Conservation (phyloP, 225 moss, liverwort and hornwort genomes). For the Sphagnum tenellum region DNA sequence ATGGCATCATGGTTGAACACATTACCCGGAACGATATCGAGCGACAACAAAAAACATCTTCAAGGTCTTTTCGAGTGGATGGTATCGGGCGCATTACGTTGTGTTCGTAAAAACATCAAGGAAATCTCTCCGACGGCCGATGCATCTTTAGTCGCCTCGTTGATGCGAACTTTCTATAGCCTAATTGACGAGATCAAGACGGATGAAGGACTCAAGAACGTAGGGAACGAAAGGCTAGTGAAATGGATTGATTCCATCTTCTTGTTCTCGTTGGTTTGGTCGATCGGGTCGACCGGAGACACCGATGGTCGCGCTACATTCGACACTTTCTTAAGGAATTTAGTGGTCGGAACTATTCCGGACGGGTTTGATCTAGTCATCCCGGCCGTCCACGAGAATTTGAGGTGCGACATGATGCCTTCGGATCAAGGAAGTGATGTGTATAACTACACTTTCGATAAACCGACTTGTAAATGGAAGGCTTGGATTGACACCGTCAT, state of each 20-base stretch:
- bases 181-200: conserved; percentile 64
- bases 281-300: conserved; percentile 71
- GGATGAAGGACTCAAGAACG: conserved; percentile 48
- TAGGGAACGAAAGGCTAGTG: conserved; percentile 48
- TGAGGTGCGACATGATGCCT: conserved; percentile 69
- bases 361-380: conserved; percentile 52
- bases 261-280: conserved; percentile 71
- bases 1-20: conserved; percentile 73
- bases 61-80: conserved; percentile 82
- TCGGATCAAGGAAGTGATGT: conserved; percentile 25
- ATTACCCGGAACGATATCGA: conserved; percentile 48
- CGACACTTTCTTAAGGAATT: conserved; percentile 47
- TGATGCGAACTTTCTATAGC: conserved; percentile 80
- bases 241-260: conserved; percentile 81
- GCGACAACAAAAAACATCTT: conserved; percentile 49
- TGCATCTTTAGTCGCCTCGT: conserved; percentile 53
- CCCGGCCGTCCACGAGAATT: conserved; percentile 32
- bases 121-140: conserved; percentile 80
- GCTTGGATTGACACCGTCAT: conserved; percentile 67
- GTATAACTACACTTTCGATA: conserved; percentile 78
- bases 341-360: conserved; percentile 42
- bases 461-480: conserved; percentile 65
- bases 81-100: conserved; percentile 56
- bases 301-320: conserved; percentile 37
- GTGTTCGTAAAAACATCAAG: conserved; percentile 55